A percentile compares a stretch with the other conserved stretches of the same genome.
Evolutionary conservation across 305 asterid genomes (phyloP).

Genomic region (Coffea humblotiana): DNA sequence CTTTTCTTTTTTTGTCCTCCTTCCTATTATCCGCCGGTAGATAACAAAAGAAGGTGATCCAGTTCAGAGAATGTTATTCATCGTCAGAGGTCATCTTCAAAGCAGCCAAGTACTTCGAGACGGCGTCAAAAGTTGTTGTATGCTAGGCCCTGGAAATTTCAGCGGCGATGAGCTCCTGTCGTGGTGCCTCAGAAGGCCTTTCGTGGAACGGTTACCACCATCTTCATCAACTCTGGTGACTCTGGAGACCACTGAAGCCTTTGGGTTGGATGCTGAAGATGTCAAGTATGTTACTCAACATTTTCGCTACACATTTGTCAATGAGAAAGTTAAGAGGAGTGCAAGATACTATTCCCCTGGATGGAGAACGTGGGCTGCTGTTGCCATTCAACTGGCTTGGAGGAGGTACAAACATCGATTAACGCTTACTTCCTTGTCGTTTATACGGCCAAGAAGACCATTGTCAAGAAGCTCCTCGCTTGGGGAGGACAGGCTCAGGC

Average conservation of each 20-base stretch:
- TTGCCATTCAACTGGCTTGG: slow-evolving; percentile 95
- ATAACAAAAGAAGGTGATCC: slow-evolving; percentile 96
- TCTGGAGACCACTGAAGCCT: slow-evolving; percentile 87
- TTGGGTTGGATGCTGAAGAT: slow-evolving; percentile 90
- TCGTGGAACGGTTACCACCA: slow-evolving; percentile 85
- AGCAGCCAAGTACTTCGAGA: slow-evolving; percentile 93
- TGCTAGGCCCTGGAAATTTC: slow-evolving; percentile 98
- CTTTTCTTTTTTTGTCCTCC: not conserved
- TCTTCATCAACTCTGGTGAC: slow-evolving; percentile 74
- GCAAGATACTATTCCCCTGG: slow-evolving; percentile 96
- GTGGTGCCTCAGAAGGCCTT: slow-evolving; percentile 93
- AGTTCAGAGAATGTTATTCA: slow-evolving; percentile 84
- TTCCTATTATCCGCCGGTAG: slow-evolving; percentile 26
- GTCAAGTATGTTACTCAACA: slow-evolving; percentile 93
- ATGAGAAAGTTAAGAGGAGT: slow-evolving; percentile 85
- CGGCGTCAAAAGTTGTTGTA: slow-evolving; percentile 84
- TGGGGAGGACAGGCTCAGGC: slow-evolving; percentile 84
- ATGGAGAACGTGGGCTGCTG: slow-evolving; percentile 98
- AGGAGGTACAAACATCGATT: slow-evolving; percentile 72
- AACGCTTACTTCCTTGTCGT: slow-evolving; percentile 76
- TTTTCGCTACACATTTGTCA: slow-evolving; percentile 86
- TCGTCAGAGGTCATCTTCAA: slow-evolving; percentile 94
- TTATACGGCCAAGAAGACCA: slow-evolving; percentile 85
- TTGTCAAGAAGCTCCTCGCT: slow-evolving; percentile 81
- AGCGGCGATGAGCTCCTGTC: slow-evolving; percentile 95